Evolutionary conservation across 2,329 filamentous ascomycete genomes (phyloP).

Genomic region (Diplodia intermedia): DNA sequence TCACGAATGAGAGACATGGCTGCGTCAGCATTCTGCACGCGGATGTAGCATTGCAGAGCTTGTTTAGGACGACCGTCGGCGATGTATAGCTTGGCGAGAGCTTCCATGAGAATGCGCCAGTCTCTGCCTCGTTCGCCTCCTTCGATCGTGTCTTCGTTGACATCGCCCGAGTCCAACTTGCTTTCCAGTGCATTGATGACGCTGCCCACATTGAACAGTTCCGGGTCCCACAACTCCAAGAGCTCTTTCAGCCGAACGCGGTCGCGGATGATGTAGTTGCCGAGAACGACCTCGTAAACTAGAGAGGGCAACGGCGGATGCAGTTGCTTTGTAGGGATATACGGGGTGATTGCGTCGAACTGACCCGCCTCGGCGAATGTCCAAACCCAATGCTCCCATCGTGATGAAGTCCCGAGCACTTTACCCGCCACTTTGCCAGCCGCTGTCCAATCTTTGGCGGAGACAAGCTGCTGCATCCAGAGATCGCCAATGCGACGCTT

Average conservation of each 20-base stretch:
- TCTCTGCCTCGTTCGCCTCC: constrained; percentile 76
- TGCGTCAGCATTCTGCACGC: constrained; percentile 87
- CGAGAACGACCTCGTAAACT: constrained; percentile 88
- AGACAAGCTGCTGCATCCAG: constrained; percentile 87
- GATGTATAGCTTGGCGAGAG: constrained; percentile 83
- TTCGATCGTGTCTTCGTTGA: constrained; percentile 77
- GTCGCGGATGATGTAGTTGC: constrained; percentile 84
- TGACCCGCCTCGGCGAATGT: constrained; percentile 84
- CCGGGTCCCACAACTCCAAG: constrained; percentile 81
- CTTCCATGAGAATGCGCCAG: constrained; percentile 88
- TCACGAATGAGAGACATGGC: constrained; percentile 86
- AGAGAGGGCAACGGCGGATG: constrained; percentile 78
- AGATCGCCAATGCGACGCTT: constrained; percentile 90
- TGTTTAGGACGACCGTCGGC: constrained; percentile 81
- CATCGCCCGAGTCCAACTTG: constrained; percentile 77
- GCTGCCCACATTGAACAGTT: constrained; percentile 79
- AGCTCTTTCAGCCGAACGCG: constrained; percentile 77
- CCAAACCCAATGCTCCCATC: constrained; percentile 97
- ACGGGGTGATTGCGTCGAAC: constrained; percentile 87
- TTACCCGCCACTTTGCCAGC: constrained; percentile 84
- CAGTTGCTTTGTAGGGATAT: constrained; percentile 79
- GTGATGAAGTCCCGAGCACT: constrained; percentile 77
- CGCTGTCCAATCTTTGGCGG: constrained; percentile 73
- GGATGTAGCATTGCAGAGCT: constrained; percentile 87
- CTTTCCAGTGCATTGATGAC: constrained; percentile 82